Evolutionary conservation across 2,329 filamentous ascomycete species (phyloP).

Genomic region (Ceratocystis variospora): DNA sequence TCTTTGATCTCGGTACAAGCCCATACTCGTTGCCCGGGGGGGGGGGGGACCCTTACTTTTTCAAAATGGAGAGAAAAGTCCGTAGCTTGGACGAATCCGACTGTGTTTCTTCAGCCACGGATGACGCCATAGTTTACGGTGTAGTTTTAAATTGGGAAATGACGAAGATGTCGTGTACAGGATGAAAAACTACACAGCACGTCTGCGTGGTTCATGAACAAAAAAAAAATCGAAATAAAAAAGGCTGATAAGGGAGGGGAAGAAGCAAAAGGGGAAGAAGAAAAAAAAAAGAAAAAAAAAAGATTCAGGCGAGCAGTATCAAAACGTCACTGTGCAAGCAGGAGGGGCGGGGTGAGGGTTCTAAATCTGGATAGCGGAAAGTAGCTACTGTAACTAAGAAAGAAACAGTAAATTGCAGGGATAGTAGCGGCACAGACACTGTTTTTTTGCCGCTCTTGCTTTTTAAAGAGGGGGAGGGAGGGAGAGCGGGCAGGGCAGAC

Average conservation of each 20-base stretch:
- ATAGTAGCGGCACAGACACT: background rate
- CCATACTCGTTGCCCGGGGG: background rate
- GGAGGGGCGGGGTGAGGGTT: slow-evolving; percentile 7
- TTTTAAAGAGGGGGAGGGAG: background rate
- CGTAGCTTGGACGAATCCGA: slow-evolving; percentile 16
- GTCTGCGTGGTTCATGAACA: background rate
- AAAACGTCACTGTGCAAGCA: slow-evolving; percentile 1
- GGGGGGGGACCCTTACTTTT: slow-evolving; percentile 16
- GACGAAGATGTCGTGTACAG: background rate
- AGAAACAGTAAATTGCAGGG: slow-evolving; percentile 3
- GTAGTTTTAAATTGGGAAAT: background rate
- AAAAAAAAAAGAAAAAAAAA: background rate
- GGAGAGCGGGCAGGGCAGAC: no score
- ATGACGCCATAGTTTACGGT: slow-evolving; percentile 13
- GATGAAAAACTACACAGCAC: background rate
- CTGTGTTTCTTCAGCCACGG: slow-evolving; percentile 16
- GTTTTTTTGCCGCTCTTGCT: background rate
- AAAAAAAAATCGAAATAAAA: background rate
- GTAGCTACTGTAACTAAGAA: background rate
- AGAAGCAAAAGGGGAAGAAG: background rate
- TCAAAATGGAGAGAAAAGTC: slow-evolving; percentile 18
- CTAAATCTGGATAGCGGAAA: slow-evolving; percentile 1
- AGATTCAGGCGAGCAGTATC: background rate
- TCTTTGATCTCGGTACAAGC: background rate
- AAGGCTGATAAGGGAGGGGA: background rate